Percentiles rank a stretch among this genome's conserved stretches.
Conservation (phyloP, 2,329 filamentous ascomycete species). For the Nemania sp. region DNA sequence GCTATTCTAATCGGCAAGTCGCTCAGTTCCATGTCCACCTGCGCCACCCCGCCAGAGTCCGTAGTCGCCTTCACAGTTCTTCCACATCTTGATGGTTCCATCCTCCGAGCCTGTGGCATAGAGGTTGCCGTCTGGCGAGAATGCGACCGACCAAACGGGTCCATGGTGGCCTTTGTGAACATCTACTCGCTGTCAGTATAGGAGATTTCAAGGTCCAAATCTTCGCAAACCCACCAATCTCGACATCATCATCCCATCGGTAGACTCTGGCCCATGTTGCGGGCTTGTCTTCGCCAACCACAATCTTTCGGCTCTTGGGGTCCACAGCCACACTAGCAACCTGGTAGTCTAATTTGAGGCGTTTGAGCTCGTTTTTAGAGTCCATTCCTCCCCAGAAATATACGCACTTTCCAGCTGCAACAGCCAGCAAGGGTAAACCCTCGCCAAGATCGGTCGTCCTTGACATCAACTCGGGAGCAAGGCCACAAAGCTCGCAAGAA, state of each 20-base stretch:
- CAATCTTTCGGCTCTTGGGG: slow-evolving; percentile 76
- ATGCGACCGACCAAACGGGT: slow-evolving; percentile 93
- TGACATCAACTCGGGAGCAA: slow-evolving; percentile 63
- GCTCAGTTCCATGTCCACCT: slow-evolving; percentile 36
- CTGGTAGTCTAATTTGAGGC: slow-evolving; percentile 77
- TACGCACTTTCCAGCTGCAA: slow-evolving; percentile 90
- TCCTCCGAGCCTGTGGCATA: slow-evolving; percentile 98
- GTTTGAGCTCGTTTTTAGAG: slow-evolving; percentile 76
- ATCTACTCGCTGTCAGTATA: slow-evolving; percentile 55
- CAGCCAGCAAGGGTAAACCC: slow-evolving; percentile 75
- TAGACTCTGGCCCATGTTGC: slow-evolving; percentile 98
- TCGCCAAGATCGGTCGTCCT: slow-evolving; percentile 65
- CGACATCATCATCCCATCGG: slow-evolving; percentile 80
- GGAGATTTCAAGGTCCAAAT: background rate
- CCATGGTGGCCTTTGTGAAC: slow-evolving; percentile 97
- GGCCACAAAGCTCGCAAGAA: slow-evolving; percentile 84
- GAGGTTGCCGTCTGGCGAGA: slow-evolving; percentile 92
- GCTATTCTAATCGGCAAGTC: slow-evolving; percentile 45
- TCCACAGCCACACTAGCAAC: slow-evolving; percentile 91
- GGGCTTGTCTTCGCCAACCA: slow-evolving; percentile 82
- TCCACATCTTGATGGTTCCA: slow-evolving; percentile 93
- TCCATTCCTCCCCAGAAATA: slow-evolving; percentile 85
- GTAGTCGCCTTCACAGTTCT: slow-evolving; percentile 69
- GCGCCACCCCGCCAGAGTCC: slow-evolving; percentile 65
- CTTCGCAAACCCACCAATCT: slow-evolving; percentile 63